Conservation (phyloP, 306 rosid species). For the Cucumis hystrix region DNA sequence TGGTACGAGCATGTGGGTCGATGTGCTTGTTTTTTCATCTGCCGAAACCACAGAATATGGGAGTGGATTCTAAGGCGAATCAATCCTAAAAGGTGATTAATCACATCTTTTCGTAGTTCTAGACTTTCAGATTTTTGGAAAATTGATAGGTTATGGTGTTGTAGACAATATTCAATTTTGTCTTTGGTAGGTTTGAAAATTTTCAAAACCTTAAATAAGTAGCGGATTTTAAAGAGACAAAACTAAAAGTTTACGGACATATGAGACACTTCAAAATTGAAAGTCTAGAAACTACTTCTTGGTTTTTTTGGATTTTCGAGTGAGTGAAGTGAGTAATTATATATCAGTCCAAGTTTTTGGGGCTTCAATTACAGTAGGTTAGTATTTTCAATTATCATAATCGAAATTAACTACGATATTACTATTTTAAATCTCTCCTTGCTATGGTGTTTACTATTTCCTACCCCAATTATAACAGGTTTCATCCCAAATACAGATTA, state of each 20-base stretch:
- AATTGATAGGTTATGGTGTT: not conserved
- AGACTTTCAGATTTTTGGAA: not conserved
- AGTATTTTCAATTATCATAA: too few relatives aligned
- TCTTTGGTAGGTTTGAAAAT: not conserved
- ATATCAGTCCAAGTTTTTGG: too few relatives aligned
- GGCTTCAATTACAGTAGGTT: too few relatives aligned
- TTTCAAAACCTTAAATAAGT: not conserved
- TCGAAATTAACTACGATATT: too few relatives aligned
- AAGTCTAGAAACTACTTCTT: not conserved
- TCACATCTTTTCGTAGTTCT: not conserved
- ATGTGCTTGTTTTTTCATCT: conserved; percentile 44
- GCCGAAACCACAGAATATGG: conserved; percentile 70
- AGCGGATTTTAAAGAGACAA: not conserved
- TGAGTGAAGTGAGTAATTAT: too few relatives aligned
- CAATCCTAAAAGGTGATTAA: conserved; percentile 35
- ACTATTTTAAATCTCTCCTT: too few relatives aligned
- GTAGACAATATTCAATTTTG: not conserved
- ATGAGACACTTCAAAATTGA: not conserved
- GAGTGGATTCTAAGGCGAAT: conserved; percentile 39
- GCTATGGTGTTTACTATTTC: too few relatives aligned
- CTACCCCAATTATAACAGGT: too few relatives aligned
- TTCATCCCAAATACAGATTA: too few relatives aligned
- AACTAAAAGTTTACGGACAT: not conserved
- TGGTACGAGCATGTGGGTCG: conserved; percentile 88
- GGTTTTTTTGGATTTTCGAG: too few relatives aligned